Evolutionary conservation across 768 basidiomycete genomes (phyloP).

Genomic region (Termitomyces sp.): DNA sequence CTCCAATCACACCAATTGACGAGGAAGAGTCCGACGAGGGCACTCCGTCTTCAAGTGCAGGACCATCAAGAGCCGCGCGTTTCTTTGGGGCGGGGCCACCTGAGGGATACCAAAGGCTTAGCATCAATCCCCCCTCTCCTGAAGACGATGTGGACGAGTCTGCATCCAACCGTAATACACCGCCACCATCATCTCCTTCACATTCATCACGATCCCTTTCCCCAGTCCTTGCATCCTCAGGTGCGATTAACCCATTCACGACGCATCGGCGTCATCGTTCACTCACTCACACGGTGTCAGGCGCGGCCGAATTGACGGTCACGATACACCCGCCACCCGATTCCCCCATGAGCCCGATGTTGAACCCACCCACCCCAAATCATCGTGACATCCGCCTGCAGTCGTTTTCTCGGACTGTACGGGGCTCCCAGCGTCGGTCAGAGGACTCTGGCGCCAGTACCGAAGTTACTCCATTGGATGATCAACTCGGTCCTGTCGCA

Average conservation of each 20-base stretch:
- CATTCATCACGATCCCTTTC: slow-evolving; percentile 57
- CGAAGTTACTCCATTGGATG: slow-evolving; percentile 18
- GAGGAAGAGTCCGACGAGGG: slow-evolving; percentile 50
- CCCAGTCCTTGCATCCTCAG: slow-evolving; percentile 53
- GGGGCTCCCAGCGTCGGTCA: slow-evolving; percentile 31
- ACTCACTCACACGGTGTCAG: slow-evolving; percentile 69
- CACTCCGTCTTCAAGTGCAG: slow-evolving; percentile 26
- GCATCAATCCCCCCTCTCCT: slow-evolving; percentile 11
- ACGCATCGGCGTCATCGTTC: slow-evolving; percentile 64
- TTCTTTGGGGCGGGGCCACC: slow-evolving; percentile 11
- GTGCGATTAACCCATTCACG: slow-evolving; percentile 82
- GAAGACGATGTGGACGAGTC: slow-evolving; percentile 24
- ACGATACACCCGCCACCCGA: slow-evolving; percentile 78
- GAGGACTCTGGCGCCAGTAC: slow-evolving; percentile 27
- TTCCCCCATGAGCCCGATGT: slow-evolving; percentile 68
- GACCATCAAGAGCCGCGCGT: slow-evolving; percentile 40
- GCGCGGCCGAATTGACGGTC: slow-evolving; percentile 56
- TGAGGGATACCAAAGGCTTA: slow-evolving; percentile 29
- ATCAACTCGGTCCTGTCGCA: slow-evolving; percentile 28
- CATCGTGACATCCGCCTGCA: slow-evolving; percentile 78
- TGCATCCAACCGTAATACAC: slow-evolving; percentile 4
- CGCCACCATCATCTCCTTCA: slow-evolving; percentile 29
- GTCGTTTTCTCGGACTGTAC: slow-evolving; percentile 42
- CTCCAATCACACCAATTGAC: slow-evolving; percentile 77
- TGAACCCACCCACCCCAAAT: slow-evolving; percentile 84